Conservation (phyloP, 1,284 basidiomycete genomes). For the Sanguinoderma infundibulare region DNA sequence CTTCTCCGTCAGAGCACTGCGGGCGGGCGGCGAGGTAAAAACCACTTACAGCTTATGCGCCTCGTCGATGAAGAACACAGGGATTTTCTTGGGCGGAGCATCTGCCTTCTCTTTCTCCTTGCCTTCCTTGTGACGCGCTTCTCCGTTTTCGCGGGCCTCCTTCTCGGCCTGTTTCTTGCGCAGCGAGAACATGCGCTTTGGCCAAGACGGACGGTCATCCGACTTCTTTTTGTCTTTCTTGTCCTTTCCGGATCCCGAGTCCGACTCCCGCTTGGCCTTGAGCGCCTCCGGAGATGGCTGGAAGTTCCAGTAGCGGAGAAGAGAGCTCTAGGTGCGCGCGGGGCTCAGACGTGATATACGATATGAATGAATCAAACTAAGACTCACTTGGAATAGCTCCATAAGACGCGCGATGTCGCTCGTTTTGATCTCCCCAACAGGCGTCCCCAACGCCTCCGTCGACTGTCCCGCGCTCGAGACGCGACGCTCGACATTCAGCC, state of each 20-base stretch:
- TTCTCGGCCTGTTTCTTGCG: constrained; percentile 21
- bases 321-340: constrained; percentile 52
- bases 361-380: not conserved
- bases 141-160: constrained; percentile 27
- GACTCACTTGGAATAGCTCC: constrained; percentile 75
- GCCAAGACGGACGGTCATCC: constrained; percentile 25
- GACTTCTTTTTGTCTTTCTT: constrained; percentile 11
- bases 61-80: constrained; percentile 83
- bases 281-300: constrained; percentile 41
- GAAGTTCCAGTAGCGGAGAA: constrained; percentile 75
- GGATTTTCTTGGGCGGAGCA: constrained; percentile 65
- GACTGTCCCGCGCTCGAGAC: constrained; percentile 43
- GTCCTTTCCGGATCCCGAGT: constrained; percentile 12
- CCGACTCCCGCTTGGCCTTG: constrained; percentile 18
- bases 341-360: not conserved
- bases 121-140: constrained; percentile 29
- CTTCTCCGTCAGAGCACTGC: not conserved
- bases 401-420: constrained; percentile 83
- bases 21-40: not conserved
- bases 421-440: constrained; percentile 57
- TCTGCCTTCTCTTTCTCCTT: constrained; percentile 38
- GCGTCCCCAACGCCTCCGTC: constrained; percentile 37
- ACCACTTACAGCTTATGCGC: constrained; percentile 74
- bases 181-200: constrained; percentile 28
- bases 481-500: constrained; percentile 69